Evolutionary conservation across 2,329 filamentous ascomycete genomes (phyloP), one percentile per base, ranked within the genome.

Genomic region (Clarireedia sp.): DNA sequence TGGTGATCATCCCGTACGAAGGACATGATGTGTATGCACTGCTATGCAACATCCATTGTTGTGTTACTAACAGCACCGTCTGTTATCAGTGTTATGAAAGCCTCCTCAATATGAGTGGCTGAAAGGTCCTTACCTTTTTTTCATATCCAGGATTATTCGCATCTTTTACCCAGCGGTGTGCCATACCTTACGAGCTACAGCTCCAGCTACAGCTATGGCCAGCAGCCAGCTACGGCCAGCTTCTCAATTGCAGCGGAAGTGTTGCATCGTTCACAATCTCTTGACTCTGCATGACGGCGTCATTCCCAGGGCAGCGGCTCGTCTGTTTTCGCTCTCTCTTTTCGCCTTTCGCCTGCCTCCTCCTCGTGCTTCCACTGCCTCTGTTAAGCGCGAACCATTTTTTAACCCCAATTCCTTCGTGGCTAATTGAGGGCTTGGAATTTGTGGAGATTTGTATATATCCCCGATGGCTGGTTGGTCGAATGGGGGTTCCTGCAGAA

Each of bases 261-360:
- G 14, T 48, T 19, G 43, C 40, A 26, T 48, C 29, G 19, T 53
- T 53, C 23, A 54, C 44, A 54, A 41, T 54, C 48, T 38, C 12
- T 29, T 3, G 43, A 5, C 43, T 48, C 43, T 48, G 41, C 51
- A 53, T 53, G 49, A 53, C 16, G 26, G 29, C 33, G 43, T 53
- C 43, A 41, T 54, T 54, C 51, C 51, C 51, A 54, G 44, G 23
- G n/a, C 21, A 48, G 44, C 51, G 51, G 51, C 51, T 54, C 51
- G 24, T 41, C 17, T 41, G 4, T 26, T 26, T 8, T 33, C 29
- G 2, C 29, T 33, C 29, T 3, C 12, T 12, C 9, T 12, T 12
- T 12, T 5, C 8, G 5, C 24, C 5, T 33, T 33, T 33, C 12
- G 29, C 29, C 29, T 33, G 12, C 29, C 29, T 33, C 29, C 29